phyloP scores from a whole-genome alignment of 352 stramenopile genomes.

The Peronospora belbahrii region DNA sequence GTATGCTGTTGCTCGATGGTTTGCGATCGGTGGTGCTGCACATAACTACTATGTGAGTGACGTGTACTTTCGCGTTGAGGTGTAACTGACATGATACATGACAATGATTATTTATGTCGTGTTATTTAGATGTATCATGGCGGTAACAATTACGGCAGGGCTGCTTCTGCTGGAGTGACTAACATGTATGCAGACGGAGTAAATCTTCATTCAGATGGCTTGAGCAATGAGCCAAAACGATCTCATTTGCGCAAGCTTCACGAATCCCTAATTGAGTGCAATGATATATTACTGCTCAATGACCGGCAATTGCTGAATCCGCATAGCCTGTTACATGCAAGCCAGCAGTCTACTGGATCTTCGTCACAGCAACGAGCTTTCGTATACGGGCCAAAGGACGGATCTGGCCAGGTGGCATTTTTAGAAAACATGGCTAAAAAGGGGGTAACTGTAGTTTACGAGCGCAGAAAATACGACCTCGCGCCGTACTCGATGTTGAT shows the following conservation, averaged over 20 bases:
- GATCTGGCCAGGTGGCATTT: constrained; percentile 32
- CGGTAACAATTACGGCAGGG: constrained; percentile 66
- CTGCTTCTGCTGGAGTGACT: constrained; percentile 49
- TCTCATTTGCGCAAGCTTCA: constrained; percentile 59
- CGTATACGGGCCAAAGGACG: constrained; percentile 30
- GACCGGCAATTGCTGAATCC: constrained; percentile 46
- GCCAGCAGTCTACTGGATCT: neutral
- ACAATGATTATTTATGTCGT: neutral
- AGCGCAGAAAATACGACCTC: constrained; percentile 30
- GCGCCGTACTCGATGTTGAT: constrained; percentile 41
- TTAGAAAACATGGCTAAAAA: constrained; percentile 42
- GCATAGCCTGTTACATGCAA: constrained; percentile 12
- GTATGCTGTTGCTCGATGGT: constrained; percentile 60
- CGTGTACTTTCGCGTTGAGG: neutral
- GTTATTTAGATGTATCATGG: constrained; percentile 59
- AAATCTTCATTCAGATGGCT: constrained; percentile 53
- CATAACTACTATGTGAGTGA: constrained; percentile 68
- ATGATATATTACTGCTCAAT: constrained; percentile 38
- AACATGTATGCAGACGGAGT: constrained; percentile 68
- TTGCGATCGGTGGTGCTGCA: constrained; percentile 47
- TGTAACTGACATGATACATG: neutral
- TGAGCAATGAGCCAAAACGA: constrained; percentile 67
- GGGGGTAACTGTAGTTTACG: constrained; percentile 28
- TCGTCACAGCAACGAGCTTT: constrained; percentile 36
- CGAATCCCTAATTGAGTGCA: constrained; percentile 44